These are phyloP conservation scores for Eutrema yunnanense DNA, from an alignment of 345 rosid species.

Conservation along the genomic window DNA sequence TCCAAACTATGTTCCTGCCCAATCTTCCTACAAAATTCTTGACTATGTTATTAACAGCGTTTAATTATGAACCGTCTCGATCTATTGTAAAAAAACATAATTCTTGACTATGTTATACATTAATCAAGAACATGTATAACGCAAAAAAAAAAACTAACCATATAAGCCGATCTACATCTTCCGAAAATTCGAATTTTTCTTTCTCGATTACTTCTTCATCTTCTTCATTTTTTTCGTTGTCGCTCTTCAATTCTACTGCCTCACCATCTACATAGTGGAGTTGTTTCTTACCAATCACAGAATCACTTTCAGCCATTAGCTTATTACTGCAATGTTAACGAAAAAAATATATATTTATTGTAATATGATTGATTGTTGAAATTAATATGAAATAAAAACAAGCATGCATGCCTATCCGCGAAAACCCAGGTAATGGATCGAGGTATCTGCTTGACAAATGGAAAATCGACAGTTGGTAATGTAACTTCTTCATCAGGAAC, in stretches of 20 bases:
- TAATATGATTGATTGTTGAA: neutral
- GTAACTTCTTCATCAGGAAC: neutral
- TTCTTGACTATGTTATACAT: too few relatives aligned
- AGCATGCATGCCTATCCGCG: neutral
- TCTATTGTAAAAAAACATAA: neutral
- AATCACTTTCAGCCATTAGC: conserved; percentile 12
- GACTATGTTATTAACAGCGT: neutral
- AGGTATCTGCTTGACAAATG: conserved; percentile 12
- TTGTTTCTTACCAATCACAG: conserved; percentile 19
- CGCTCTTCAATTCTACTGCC: neutral
- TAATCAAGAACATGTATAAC: neutral
- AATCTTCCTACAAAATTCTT: conserved; percentile 43
- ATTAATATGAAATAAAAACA: neutral
- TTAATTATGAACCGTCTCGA: neutral
- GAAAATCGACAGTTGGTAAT: neutral
- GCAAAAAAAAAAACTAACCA: conserved; percentile 9
- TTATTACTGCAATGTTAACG: neutral
- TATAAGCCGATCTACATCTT: conserved; percentile 7
- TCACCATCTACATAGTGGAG: neutral
- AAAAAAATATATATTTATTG: neutral
- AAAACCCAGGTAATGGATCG: neutral
- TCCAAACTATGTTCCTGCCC: conserved; percentile 53
- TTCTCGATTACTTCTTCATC: neutral
- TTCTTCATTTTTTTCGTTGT: neutral
- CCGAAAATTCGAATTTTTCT: neutral